Base-by-base conservation (phyloP, 2,329 filamentous ascomycete species). In the Chrysoporthe cubensis region DNA sequence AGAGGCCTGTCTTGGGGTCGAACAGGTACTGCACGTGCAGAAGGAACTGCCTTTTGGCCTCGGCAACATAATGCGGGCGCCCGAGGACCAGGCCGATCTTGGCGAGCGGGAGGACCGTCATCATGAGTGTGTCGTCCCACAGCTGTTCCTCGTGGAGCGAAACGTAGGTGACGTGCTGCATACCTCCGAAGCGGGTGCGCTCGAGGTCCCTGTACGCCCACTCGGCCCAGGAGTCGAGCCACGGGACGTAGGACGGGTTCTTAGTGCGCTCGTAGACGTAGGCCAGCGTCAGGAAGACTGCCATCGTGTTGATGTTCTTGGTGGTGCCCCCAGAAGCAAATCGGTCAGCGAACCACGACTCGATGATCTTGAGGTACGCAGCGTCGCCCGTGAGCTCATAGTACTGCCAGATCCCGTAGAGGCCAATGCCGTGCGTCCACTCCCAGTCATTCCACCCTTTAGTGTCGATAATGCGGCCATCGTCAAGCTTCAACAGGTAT, bases 81-180 rank as follows among this genome's bases (percentile, higher is more conserved):
- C 86, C 82, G 2, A 95, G 84, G 4, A 93, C 81, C 66, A 89
- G 84, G 0, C 92, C 92, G 69, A 94, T 94, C 80, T 94, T 94
- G 21, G 91, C 91, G 21, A 94, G 82, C 1, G 92, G 92, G 78
- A 94, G 80, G 6, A 93, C 91, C 0, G 91, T 94, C 92, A 95
- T 95, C 91, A 95, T 94, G 57, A 95, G 83, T 6, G 92, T 95
- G 76, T 95, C 92, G 72, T 94, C 92, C 92, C 92, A 95, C 32
- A 94, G 83, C 80, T 94, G 90, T 76, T 92, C 85, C 70, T 88
- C 83, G 77, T 95, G 93, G 71, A 86, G 84, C 2, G 87, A 85
- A 43, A 90, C 79, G 73, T 94, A 94, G 0, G 91, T 94, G 69
- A 90, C 87, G 78, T 92, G 91, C 77, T 93, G 91, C 82, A 93